A percentile compares a stretch with the other conserved stretches of the same genome.
Evolutionary conservation across 2,329 filamentous ascomycete genomes (phyloP).

Genomic region (Hirsutella rhossiliensis): DNA sequence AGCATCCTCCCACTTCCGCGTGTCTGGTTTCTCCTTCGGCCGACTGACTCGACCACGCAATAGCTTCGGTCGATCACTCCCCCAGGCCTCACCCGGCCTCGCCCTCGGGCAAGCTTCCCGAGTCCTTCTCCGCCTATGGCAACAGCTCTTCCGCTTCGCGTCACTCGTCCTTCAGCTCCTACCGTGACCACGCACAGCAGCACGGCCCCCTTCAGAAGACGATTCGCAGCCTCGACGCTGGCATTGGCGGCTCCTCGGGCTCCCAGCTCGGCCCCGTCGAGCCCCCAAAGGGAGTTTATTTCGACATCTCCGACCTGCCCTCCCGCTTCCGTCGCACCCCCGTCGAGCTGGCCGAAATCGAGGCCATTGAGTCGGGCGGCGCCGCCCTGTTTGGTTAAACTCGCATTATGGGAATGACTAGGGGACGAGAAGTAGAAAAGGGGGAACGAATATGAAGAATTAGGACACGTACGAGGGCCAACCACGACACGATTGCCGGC

Average conservation of each 20-base stretch:
- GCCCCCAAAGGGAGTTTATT: constrained; percentile 63
- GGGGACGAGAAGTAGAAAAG: neutral
- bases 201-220: constrained; percentile 61
- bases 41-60: neutral
- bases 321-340: constrained; percentile 65
- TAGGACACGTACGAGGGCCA: neutral
- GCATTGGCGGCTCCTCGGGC: constrained; percentile 52
- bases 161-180: constrained; percentile 57
- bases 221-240: constrained; percentile 25
- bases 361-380: constrained; percentile 88
- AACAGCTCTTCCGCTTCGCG: constrained; percentile 21
- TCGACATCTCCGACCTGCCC: constrained; percentile 83
- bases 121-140: constrained; percentile 28
- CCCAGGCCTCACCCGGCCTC: constrained; percentile 63
- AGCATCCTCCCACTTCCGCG: neutral
- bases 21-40: neutral
- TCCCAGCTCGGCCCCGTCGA: constrained; percentile 60
- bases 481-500: neutral
- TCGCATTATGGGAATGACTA: neutral
- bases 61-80: constrained; percentile 61
- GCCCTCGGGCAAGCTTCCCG: constrained; percentile 51
- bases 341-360: constrained; percentile 76
- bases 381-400: constrained; percentile 44
- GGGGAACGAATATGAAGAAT: neutral
- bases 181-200: constrained; percentile 67